Percentiles rank a stretch among this genome's conserved stretches.
Evolutionary conservation across 331 rosid species (phyloP).

Genomic region (Quercus tomentella): DNA sequence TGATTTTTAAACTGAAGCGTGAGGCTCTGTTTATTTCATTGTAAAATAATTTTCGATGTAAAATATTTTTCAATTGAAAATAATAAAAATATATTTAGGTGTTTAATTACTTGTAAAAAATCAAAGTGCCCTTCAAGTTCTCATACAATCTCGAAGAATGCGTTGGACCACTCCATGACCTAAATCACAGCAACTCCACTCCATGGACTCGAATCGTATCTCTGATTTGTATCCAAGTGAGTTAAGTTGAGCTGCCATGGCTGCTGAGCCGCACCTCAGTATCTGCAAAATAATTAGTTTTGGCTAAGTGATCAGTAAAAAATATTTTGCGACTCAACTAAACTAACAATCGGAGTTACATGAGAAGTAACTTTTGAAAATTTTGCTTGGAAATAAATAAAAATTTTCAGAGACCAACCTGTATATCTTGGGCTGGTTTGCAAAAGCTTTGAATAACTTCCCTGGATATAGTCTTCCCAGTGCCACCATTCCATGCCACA

Average conservation of each 20-base stretch:
- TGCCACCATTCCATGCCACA: slow-evolving; percentile 42
- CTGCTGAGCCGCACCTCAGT: slow-evolving; percentile 50
- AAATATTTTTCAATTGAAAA: no score
- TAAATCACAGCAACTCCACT: no score
- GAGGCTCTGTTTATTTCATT: no score
- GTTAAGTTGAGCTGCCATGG: slow-evolving; percentile 26
- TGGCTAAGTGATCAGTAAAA: not conserved
- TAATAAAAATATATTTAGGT: no score
- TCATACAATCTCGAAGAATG: no score
- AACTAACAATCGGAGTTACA: no score
- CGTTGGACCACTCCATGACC: no score
- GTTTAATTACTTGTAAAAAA: no score
- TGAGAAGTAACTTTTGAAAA: not conserved
- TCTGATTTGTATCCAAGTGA: slow-evolving; percentile 40
- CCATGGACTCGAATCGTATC: slow-evolving; percentile 41
- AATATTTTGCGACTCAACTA: not conserved
- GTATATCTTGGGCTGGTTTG: slow-evolving; percentile 36
- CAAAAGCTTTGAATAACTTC: slow-evolving; percentile 36
- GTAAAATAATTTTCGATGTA: no score
- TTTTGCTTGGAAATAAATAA: not conserved
- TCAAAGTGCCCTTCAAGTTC: no score
- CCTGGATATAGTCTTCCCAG: slow-evolving; percentile 25
- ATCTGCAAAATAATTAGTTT: slow-evolving; percentile 22
- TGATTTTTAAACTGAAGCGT: no score
- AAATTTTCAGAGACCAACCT: slow-evolving; percentile 17